These are phyloP conservation scores for Saussurea involucrata DNA, from an alignment of 129 eudicot genomes.

Conservation along the genomic window DNA sequence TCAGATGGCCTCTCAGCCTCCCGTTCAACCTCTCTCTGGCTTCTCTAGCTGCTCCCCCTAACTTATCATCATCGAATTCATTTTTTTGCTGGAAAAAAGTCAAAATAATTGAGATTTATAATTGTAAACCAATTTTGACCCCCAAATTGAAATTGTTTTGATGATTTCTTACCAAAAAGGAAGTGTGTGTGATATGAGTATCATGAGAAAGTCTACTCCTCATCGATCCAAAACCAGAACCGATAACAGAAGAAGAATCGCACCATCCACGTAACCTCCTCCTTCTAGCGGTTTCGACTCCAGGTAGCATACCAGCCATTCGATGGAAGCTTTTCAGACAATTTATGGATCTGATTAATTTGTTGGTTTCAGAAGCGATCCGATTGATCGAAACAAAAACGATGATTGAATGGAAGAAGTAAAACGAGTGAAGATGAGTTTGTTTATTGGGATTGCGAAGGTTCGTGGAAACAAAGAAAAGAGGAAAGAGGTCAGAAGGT, in stretches of 20 bases:
- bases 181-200: constrained; percentile 23
- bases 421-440: neutral
- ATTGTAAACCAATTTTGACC: neutral
- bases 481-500: constrained; percentile 23
- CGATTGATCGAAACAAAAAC: neutral
- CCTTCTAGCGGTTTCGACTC: constrained; percentile 51
- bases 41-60: constrained; percentile 54
- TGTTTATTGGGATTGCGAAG: neutral
- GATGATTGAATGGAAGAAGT: constrained; percentile 7
- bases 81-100: constrained; percentile 31
- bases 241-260: constrained; percentile 12
- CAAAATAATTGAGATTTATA: neutral
- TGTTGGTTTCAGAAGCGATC: neutral
- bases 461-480: neutral
- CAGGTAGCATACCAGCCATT: constrained; percentile 64
- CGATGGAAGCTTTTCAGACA: neutral
- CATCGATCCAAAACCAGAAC: constrained; percentile 20
- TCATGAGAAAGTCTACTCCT: constrained; percentile 21
- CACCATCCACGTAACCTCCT: constrained; percentile 32
- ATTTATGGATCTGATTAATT: neutral
- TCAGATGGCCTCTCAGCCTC: constrained; percentile 46
- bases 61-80: constrained; percentile 36
- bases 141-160: neutral
- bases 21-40: constrained; percentile 62
- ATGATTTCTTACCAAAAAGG: constrained; percentile 17